phyloP scores from a whole-genome alignment of 805 yeast genomes.

The Hanseniaspora clermontiae region DNA sequence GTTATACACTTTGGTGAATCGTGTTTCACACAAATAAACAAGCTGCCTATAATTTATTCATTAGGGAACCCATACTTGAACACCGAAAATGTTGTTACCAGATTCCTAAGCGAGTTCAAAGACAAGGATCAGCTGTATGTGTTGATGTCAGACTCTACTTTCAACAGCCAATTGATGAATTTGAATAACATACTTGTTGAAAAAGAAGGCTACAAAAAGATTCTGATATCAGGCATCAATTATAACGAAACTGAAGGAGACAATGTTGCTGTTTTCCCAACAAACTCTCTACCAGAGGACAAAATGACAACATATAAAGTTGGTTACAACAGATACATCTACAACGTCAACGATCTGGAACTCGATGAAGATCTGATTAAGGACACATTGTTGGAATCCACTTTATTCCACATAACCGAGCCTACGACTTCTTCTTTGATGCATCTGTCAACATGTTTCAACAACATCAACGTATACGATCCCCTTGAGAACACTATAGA shows the following conservation, averaged over 20 bases:
- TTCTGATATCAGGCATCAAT: constrained; percentile 19
- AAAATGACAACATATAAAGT: not conserved
- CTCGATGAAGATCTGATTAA: not conserved
- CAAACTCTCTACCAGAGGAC: constrained; percentile 1
- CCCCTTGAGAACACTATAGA: constrained; percentile 43
- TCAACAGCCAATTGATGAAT: constrained; percentile 34
- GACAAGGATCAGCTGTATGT: constrained; percentile 36
- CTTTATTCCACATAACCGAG: constrained; percentile 53
- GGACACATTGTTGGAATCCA: constrained; percentile 33
- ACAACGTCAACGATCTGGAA: not conserved
- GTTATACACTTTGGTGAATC: constrained; percentile 93
- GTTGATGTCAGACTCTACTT: constrained; percentile 66
- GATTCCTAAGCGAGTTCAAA: constrained; percentile 34
- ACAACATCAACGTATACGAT: constrained; percentile 33
- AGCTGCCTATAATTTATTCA: constrained; percentile 63
- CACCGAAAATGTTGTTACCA: constrained; percentile 26
- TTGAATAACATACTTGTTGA: constrained; percentile 29
- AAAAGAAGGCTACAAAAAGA: constrained; percentile 25
- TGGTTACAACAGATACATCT: constrained; percentile 9
- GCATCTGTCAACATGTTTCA: constrained; percentile 60
- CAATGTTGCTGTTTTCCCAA: constrained; percentile 6
- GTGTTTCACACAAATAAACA: constrained; percentile 67
- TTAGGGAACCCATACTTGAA: constrained; percentile 59
- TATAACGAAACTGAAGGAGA: constrained; percentile 32
- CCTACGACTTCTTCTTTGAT: constrained; percentile 74